Conservation (phyloP, 306 rosid species). For the Quercus suber region DNA sequence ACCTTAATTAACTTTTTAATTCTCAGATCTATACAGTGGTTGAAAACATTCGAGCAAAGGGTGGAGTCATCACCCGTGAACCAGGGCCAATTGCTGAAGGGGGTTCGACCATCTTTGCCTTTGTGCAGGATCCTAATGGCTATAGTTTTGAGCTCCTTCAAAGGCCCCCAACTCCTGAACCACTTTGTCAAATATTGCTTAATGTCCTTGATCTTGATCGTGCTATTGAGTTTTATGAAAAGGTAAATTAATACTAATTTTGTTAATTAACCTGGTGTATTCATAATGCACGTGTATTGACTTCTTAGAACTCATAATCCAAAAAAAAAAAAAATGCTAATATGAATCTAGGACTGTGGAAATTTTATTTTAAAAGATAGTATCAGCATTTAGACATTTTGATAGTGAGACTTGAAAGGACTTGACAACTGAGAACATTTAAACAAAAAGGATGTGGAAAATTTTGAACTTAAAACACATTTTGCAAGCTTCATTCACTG, state of each 20-base stretch:
- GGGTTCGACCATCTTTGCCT: slow-evolving; percentile 61
- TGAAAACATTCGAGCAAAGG: slow-evolving; percentile 66
- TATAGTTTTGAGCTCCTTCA: slow-evolving; percentile 76
- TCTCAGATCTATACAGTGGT: slow-evolving; percentile 73
- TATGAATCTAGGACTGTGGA: no score
- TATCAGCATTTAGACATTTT: no score
- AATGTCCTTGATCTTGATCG: slow-evolving; percentile 89
- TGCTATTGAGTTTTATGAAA: slow-evolving; percentile 81
- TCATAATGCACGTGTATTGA: not conserved
- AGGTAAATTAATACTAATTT: slow-evolving; percentile 38
- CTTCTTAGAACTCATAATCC: not conserved
- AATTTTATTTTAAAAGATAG: no score
- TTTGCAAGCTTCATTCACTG: no score
- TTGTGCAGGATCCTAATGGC: slow-evolving; percentile 93
- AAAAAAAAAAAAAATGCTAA: no score
- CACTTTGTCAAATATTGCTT: slow-evolving; percentile 90
- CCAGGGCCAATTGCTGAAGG: slow-evolving; percentile 81
- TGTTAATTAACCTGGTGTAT: not conserved
- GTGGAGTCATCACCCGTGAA: slow-evolving; percentile 80
- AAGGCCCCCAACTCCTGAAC: slow-evolving; percentile 75
- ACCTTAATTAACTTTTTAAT: not conserved
- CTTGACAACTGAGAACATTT: no score
- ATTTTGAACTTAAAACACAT: no score
- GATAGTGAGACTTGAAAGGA: no score
- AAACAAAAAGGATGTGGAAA: no score